Evolutionary conservation across 768 basidiomycete genomes (phyloP).

Genomic region (Suillus brevipes): DNA sequence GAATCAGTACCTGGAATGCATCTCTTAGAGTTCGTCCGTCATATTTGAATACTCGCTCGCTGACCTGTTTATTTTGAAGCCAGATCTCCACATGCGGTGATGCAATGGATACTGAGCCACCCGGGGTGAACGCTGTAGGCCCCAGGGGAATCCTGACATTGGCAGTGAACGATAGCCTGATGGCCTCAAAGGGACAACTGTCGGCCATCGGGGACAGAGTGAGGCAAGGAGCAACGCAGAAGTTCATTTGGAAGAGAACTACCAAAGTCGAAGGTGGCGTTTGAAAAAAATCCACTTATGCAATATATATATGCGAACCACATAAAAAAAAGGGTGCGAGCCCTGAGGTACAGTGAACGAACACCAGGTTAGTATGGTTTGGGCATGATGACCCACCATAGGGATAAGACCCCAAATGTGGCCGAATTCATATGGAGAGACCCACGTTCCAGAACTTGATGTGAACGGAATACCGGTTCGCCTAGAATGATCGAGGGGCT

Average conservation of each 20-base stretch:
- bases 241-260: constrained; percentile 21
- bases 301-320: constrained; percentile 2
- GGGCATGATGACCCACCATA: neutral
- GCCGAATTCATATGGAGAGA: neutral
- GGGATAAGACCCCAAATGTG: constrained; percentile 3
- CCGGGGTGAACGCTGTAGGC: constrained; percentile 30
- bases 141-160: constrained; percentile 36
- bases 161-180: constrained; percentile 35
- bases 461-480: neutral
- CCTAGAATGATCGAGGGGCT: neutral
- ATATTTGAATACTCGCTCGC: constrained; percentile 15
- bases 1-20: constrained; percentile 41
- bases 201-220: constrained; percentile 34
- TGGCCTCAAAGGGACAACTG: constrained; percentile 41
- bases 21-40: constrained; percentile 13
- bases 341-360: neutral
- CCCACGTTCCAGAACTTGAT: constrained; percentile 1
- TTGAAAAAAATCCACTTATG: neutral
- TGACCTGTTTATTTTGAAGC: constrained; percentile 42
- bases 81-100: constrained; percentile 48
- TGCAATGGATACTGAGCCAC: constrained; percentile 40
- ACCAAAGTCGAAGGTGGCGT: neutral
- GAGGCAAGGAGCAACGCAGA: constrained; percentile 31
- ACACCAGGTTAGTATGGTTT: neutral
- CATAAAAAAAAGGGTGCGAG: constrained; percentile 2